These are phyloP conservation scores for Lunasporangiospora selenospora DNA, from an alignment of 192 early-diverging fungal genomes.

Conservation along the genomic window DNA sequence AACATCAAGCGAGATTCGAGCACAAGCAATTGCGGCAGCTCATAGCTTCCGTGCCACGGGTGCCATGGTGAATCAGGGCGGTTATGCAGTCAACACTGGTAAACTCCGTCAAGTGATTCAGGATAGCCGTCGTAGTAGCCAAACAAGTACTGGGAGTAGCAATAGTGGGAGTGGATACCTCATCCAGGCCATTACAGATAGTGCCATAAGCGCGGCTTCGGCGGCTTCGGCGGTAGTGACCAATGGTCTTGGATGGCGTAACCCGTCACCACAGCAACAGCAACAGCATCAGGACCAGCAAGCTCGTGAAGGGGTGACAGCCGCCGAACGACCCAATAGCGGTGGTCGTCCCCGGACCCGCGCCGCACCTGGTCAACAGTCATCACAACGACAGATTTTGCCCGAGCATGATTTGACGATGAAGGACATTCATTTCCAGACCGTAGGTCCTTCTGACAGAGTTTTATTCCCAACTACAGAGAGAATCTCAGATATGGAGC, in stretches of 20 bases:
- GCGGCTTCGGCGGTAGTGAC: conserved; percentile 26
- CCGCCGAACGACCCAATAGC: background rate
- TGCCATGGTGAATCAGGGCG: conserved; percentile 14
- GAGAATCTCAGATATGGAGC: too few relatives aligned
- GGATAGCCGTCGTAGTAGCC: background rate
- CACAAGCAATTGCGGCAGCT: conserved; percentile 29
- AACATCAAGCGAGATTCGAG: conserved; percentile 23
- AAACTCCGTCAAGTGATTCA: conserved; percentile 31
- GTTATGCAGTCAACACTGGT: conserved; percentile 30
- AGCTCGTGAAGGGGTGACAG: background rate
- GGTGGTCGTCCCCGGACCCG: conserved; percentile 9
- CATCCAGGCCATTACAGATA: conserved; percentile 22
- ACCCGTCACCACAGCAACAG: background rate
- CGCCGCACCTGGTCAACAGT: too few relatives aligned
- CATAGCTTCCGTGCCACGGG: conserved; percentile 39
- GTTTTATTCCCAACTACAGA: too few relatives aligned
- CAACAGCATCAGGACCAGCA: background rate
- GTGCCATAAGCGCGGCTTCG: conserved; percentile 24
- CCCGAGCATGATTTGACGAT: conserved; percentile 46
- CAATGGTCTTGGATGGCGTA: conserved; percentile 26
- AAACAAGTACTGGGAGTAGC: background rate
- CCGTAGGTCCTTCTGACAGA: background rate
- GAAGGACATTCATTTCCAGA: conserved; percentile 47
- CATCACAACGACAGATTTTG: too few relatives aligned
- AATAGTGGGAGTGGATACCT: conserved; percentile 24